Evolutionary conservation across 495 filamentous ascomycete species (phyloP), one percentile per base, ranked within the genome.

Genomic region (Annulohypoxylon maeteangense): DNA sequence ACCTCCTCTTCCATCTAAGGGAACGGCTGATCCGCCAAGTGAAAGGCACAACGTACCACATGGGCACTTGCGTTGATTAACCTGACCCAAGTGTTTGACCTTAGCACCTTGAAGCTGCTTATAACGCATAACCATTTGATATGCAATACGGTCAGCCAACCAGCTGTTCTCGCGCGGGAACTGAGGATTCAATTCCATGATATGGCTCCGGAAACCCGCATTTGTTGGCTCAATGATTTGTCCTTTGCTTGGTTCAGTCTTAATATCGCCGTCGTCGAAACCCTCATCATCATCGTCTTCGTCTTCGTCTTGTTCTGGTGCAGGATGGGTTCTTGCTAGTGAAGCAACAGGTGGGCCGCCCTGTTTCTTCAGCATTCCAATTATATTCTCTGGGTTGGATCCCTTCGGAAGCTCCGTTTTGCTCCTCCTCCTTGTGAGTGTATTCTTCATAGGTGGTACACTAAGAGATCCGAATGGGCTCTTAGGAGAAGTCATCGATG

Each of bases 91-190:
- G 75, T 97, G 94, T 71, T 91, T 93, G 25, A 90, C 84, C 70
- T 90, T 90, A 54, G 87, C 79, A 20, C 89, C 91, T 32, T 95
- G 85, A 32, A 98, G 83, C 44, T 87, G 88, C 79, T 93, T 94
- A 77, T 94, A 97, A 40, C 94, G 88, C 56, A 87, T 84, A 38
- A 89, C 80, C 74, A 97, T 92, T 74, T 97, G 93, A 62, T 90
- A 82, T 0, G 91, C 92, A 70, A 97, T 90, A 47, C 95, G 89
- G n/a, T 95, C 90, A 16, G 95, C 86, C 70, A 98, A 81, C 74
- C 87, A 92, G 16, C 81, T 85, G 53, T 87, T 83, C n/a, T 91
- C 77, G 3, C 83, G 82, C 22, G 71, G 75, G 57, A 87, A 78
- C 2, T 67, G 44, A 11, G 93, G 92, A 70, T 94, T 94, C 32